These are phyloP conservation scores for Phytophthora kernoviae DNA, from an alignment of 352 stramenopile genomes.

Conservation along the genomic window DNA sequence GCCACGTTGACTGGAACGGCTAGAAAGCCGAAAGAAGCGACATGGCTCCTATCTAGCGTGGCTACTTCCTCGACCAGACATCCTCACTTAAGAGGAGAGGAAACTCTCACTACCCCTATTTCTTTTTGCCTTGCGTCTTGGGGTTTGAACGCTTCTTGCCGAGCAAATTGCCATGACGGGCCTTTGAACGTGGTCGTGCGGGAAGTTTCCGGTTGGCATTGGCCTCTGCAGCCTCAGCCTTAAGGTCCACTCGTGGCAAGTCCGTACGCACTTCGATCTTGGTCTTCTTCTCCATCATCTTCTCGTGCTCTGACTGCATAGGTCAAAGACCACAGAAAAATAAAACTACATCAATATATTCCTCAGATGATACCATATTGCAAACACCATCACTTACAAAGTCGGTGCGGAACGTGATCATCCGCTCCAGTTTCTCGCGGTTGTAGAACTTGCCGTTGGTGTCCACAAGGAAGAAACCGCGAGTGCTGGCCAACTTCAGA, in stretches of 20 bases:
- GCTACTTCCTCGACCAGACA: background rate
- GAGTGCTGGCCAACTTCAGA: conserved; percentile 75
- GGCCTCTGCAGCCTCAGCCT: conserved; percentile 27
- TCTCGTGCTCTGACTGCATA: conserved; percentile 66
- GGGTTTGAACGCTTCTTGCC: conserved; percentile 31
- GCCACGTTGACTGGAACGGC: too few species aligned
- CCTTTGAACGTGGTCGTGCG: conserved; percentile 28
- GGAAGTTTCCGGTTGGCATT: conserved; percentile 21
- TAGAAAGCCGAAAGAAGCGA: too few species aligned
- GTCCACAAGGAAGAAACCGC: conserved; percentile 83
- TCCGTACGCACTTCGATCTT: conserved; percentile 70
- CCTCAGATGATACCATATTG: background rate
- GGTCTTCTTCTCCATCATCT: conserved; percentile 71
- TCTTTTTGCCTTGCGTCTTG: conserved; percentile 38
- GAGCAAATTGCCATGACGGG: conserved; percentile 37
- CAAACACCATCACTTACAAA: conserved; percentile 51
- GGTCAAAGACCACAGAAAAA: conserved; percentile 1
- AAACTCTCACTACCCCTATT: conserved; percentile 17
- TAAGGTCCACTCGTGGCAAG: conserved; percentile 70
- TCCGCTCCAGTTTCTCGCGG: conserved; percentile 84
- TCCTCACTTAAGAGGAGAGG: background rate
- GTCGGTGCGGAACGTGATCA: conserved; percentile 86
- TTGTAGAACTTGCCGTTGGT: conserved; percentile 86
- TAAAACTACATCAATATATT: background rate
- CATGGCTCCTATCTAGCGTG: too few species aligned